These are phyloP conservation scores for Xylariaceae sp. DNA, from an alignment of 2,329 filamentous ascomycete species.

Conservation along the genomic window DNA sequence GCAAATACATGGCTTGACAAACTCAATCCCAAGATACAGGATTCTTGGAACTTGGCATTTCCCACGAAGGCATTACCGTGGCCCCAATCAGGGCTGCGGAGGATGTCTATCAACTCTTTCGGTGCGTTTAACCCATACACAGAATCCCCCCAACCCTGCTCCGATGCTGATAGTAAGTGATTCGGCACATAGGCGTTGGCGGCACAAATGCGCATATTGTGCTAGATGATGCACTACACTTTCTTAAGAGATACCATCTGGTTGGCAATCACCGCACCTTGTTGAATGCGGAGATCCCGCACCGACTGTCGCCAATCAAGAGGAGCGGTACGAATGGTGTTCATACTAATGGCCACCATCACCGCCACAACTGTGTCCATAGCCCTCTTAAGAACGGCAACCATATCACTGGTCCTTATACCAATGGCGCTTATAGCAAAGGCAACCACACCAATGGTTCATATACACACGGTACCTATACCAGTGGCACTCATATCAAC, in stretches of 20 bases:
- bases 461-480: neutral
- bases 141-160: neutral
- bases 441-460: neutral
- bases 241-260: constrained; percentile 8
- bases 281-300: neutral
- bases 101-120: constrained; percentile 19
- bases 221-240: constrained; percentile 13
- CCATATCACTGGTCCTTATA: neutral
- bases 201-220: constrained; percentile 12
- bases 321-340: constrained; percentile 5
- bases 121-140: constrained; percentile 3
- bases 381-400: neutral
- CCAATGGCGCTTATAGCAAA: neutral
- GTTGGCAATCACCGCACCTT: constrained; percentile 8
- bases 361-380: neutral
- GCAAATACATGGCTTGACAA: constrained; percentile 18
- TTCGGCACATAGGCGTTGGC: constrained; percentile 3
- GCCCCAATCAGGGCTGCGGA: constrained; percentile 15
- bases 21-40: constrained; percentile 15
- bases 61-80: constrained; percentile 13
- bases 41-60: constrained; percentile 13
- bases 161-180: neutral
- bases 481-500: neutral
- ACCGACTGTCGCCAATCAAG: neutral
- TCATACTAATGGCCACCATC: no score